Conservation (phyloP, 2,329 filamentous ascomycete species). For the Phaeosphaeria sp. region DNA sequence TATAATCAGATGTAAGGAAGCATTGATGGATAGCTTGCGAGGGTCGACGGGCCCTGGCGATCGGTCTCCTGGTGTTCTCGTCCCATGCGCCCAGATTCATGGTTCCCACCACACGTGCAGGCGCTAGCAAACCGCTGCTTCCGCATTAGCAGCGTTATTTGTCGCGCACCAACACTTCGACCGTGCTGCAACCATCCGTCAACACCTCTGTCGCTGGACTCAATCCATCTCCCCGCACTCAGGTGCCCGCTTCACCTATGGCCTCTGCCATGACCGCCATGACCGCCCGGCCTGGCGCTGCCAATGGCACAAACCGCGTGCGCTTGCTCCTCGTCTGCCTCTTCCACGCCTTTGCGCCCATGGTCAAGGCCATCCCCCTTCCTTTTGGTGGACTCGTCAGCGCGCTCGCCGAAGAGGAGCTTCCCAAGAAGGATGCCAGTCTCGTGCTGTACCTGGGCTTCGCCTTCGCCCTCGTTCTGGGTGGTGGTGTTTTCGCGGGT, state of each 20-base stretch:
- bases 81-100: background rate
- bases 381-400: slow-evolving; percentile 28
- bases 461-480: slow-evolving; percentile 80
- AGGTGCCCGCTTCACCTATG: slow-evolving; percentile 28
- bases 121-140: slow-evolving; percentile 1
- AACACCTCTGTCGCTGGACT: slow-evolving; percentile 6
- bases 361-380: slow-evolving; percentile 44
- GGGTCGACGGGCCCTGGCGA: slow-evolving; percentile 1
- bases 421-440: slow-evolving; percentile 62
- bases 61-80: background rate
- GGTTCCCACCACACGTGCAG: slow-evolving; percentile 1
- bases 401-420: slow-evolving; percentile 35
- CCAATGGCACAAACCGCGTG: slow-evolving; percentile 39
- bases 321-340: slow-evolving; percentile 37
- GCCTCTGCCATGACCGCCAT: slow-evolving; percentile 40
- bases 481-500: slow-evolving; percentile 92
- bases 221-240: slow-evolving; percentile 18
- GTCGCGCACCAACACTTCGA: slow-evolving; percentile 8
- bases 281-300: slow-evolving; percentile 24
- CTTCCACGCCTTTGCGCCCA: slow-evolving; percentile 40
- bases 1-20: background rate
- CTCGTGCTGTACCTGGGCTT: slow-evolving; percentile 83
- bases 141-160: slow-evolving; percentile 11
- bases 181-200: slow-evolving; percentile 1
- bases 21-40: background rate